phyloP scores from a whole-genome alignment of 2,329 filamentous ascomycete genomes.

The Fusarium metavorans region DNA sequence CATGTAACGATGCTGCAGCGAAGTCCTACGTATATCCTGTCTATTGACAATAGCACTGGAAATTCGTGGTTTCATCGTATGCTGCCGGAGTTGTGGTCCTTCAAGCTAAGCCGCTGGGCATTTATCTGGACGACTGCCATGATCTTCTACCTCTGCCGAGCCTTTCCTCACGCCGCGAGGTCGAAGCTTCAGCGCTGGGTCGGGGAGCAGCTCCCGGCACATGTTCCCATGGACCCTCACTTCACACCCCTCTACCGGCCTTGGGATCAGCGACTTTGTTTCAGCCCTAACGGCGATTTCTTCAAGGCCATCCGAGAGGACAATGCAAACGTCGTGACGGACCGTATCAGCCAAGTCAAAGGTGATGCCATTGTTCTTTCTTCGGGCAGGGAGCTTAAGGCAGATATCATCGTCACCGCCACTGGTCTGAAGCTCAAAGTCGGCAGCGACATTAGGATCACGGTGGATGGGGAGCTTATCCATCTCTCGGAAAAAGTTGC shows the following conservation, averaged over 20 bases:
- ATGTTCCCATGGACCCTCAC: constrained; percentile 61
- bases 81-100: neutral
- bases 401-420: constrained; percentile 73
- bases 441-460: constrained; percentile 62
- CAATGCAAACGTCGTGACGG: constrained; percentile 48
- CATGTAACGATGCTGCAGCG: constrained; percentile 78
- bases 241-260: constrained; percentile 66
- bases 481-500: constrained; percentile 58
- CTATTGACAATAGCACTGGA: constrained; percentile 61
- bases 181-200: constrained; percentile 57
- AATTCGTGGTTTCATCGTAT: neutral
- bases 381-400: constrained; percentile 50
- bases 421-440: constrained; percentile 70
- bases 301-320: constrained; percentile 53
- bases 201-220: constrained; percentile 58
- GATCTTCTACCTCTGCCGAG: neutral
- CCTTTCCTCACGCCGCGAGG: constrained; percentile 41
- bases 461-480: constrained; percentile 62
- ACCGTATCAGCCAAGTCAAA: neutral
- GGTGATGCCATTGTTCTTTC: neutral
- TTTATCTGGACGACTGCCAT: neutral
- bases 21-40: constrained; percentile 70
- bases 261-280: constrained; percentile 77
- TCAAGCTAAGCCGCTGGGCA: neutral
- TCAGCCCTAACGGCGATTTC: constrained; percentile 61